phyloP scores from a whole-genome alignment of 495 filamentous ascomycete species.

The Pseudevernia furfuracea region DNA sequence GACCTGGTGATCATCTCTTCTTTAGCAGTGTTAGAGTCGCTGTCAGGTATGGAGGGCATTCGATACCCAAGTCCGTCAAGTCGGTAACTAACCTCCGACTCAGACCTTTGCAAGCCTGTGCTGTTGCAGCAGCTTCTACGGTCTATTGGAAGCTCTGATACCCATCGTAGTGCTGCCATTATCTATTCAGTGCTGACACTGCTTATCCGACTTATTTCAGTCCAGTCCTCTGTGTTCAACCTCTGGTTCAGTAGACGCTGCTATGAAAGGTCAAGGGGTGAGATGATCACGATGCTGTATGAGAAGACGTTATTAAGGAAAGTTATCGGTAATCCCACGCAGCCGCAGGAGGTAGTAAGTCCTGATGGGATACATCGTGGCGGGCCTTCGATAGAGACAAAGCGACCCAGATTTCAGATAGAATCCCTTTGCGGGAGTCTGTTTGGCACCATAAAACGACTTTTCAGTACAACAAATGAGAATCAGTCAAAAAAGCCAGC shows the following conservation, averaged over 20 bases:
- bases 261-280: constrained; percentile 73
- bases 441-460: neutral
- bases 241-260: constrained; percentile 67
- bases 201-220: constrained; percentile 48
- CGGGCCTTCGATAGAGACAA: neutral
- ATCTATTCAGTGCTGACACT: constrained; percentile 60
- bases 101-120: constrained; percentile 39
- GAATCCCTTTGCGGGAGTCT: neutral
- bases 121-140: constrained; percentile 64
- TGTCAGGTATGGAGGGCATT: constrained; percentile 39
- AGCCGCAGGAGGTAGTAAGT: constrained; percentile 25
- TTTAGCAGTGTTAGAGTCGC: constrained; percentile 54
- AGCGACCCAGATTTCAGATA: neutral
- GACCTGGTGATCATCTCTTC: constrained; percentile 61
- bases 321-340: constrained; percentile 44
- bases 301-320: constrained; percentile 76
- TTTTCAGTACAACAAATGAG: neutral
- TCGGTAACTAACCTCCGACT: neutral
- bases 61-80: neutral
- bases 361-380: neutral
- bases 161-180: constrained; percentile 48
- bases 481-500: constrained; percentile 49
- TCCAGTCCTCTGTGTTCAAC: constrained; percentile 59
- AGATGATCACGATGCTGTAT: constrained; percentile 83
- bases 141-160: constrained; percentile 50